phyloP scores from a whole-genome alignment of 2,329 filamentous ascomycete genomes.

The Chrysoporthe deuterocubensis region DNA sequence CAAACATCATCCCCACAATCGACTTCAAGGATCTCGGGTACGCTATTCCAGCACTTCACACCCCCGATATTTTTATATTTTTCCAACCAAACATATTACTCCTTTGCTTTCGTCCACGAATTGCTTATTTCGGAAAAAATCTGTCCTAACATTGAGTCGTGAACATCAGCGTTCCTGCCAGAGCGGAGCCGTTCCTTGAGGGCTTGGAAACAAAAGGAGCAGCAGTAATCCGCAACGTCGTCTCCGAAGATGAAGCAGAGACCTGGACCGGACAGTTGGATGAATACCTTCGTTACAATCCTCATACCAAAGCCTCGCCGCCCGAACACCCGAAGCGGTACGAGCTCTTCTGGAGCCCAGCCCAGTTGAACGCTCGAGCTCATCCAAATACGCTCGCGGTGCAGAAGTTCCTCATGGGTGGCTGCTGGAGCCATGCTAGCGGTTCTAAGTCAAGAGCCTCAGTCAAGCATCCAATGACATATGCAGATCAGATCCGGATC shows the following conservation, averaged over 20 bases:
- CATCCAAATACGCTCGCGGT: conserved; percentile 45
- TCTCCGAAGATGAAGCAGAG: conserved; percentile 35
- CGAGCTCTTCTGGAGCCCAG: conserved; percentile 46
- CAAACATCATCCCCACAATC: conserved; percentile 47
- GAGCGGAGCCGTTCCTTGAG: conserved; percentile 34
- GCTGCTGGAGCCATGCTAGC: conserved; percentile 56
- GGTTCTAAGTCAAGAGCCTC: conserved; percentile 47
- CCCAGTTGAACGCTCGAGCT: conserved; percentile 45
- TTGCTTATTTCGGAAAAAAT: neutral
- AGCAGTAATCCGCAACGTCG: conserved; percentile 40
- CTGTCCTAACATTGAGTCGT: neutral
- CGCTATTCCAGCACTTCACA: neutral
- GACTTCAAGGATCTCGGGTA: conserved; percentile 43
- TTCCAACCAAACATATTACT: neutral
- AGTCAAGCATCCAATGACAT: conserved; percentile 53
- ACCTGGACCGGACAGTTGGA: conserved; percentile 56
- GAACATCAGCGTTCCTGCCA: neutral
- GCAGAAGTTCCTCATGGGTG: conserved; percentile 52
- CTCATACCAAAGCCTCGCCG: conserved; percentile 38
- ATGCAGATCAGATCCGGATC: conserved; percentile 65
- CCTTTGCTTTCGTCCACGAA: neutral
- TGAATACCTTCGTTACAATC: conserved; percentile 58
- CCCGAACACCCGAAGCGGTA: conserved; percentile 40
- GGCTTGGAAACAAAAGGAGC: conserved; percentile 38
- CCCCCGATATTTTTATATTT: neutral